Base-by-base conservation (phyloP, 1,139 yeast species). In the Zhuliangozyma parablackwelliae region DNA sequence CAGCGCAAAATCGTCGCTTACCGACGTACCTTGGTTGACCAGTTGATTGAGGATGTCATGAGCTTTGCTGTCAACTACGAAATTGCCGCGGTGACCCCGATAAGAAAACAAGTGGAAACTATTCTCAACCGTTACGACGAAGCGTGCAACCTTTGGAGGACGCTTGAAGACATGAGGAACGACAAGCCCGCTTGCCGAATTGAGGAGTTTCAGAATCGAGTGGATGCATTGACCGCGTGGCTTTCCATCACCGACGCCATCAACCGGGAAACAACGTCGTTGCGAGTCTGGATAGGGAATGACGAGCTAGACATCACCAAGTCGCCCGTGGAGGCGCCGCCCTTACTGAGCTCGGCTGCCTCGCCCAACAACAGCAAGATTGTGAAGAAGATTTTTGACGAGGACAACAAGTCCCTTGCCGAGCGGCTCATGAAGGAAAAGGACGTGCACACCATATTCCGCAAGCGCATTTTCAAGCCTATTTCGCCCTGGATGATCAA, bases 161-260 rank as follows among this genome's bases (percentile, higher is more conserved):
- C 88, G 20, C 63, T 75, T 31, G 82, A 80, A 44, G 92, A 86
- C 38, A 82, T 92, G 94, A 74, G 72, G 34, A 71, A 69, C 36
- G 95, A 87, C 40, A 86, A 86, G 48, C 94, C 96, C 0, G 63
- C 77, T 4, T 80, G 88, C 43, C 75, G 80, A 8, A 70, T 80
- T 9, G 73, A 71, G 5, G 88, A 76, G 33, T 89, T 90, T 51
- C 75, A 72, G 33, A 66, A 72, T 35, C 69, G 87, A 31, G 64
- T 87, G 6, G 92, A 85, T 44, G 90, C 96, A 0, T 68, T 92
- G 40, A 80, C 78, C 31, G 84, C 97, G 0, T 90, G 97, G 97
- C 69, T 75, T 21, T 80, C 89, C 10, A 80, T 87, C 28, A 80
- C 90, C 0, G 77, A 74, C 37, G 83, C 90, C 1, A 78, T 92